Evolutionary conservation across 768 basidiomycete species (phyloP).

Genomic region (Pisolithus sp.): DNA sequence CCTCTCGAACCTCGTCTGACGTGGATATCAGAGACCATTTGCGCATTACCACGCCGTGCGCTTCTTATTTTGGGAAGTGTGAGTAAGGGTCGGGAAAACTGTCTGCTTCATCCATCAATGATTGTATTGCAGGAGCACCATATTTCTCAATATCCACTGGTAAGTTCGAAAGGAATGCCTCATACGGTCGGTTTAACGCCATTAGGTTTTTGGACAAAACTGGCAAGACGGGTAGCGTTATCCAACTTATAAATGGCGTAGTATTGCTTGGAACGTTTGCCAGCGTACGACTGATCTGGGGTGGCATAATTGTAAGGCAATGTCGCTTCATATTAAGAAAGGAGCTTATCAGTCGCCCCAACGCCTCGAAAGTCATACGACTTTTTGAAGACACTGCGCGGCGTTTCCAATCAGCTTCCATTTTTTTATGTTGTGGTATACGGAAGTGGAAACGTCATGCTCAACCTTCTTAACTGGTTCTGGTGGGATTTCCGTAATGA

Average conservation of each 20-base stretch:
- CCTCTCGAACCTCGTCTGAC: constrained; percentile 6
- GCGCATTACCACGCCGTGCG: constrained; percentile 71
- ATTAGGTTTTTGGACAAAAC: constrained; percentile 73
- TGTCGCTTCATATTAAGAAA: neutral
- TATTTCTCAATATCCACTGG: constrained; percentile 89
- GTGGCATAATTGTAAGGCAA: constrained; percentile 38
- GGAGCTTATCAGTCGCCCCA: neutral
- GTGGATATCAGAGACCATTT: constrained; percentile 53
- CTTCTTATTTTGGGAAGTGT: constrained; percentile 82
- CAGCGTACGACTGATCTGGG: constrained; percentile 64
- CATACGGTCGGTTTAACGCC: neutral
- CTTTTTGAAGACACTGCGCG: constrained; percentile 56
- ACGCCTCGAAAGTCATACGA: constrained; percentile 46
- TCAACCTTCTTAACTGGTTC: constrained; percentile 72
- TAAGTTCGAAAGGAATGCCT: constrained; percentile 24
- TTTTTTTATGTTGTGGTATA: constrained; percentile 45
- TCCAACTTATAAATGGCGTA: constrained; percentile 70
- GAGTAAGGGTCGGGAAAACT: constrained; percentile 17
- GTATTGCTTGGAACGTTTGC: constrained; percentile 65
- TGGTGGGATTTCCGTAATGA: constrained; percentile 45
- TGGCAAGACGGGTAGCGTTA: constrained; percentile 56
- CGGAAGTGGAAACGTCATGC: constrained; percentile 51
- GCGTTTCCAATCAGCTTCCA: constrained; percentile 50
- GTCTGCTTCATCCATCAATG: constrained; percentile 2
- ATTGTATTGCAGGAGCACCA: constrained; percentile 51